Evolutionary conservation across 768 basidiomycete genomes (phyloP).

Genomic region (Amanita jacksonii): DNA sequence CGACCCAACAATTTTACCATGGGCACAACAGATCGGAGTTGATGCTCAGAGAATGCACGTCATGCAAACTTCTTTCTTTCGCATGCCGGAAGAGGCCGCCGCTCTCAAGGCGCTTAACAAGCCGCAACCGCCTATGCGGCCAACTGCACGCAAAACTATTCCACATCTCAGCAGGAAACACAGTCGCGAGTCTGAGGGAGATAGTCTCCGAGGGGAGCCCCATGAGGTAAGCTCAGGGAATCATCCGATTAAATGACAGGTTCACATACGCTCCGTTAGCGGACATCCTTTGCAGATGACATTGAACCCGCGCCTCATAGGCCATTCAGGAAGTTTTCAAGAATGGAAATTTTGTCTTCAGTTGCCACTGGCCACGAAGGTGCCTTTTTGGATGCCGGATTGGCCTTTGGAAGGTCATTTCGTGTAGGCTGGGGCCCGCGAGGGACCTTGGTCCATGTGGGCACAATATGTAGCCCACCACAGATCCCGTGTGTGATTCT

Average conservation of each 20-base stretch:
- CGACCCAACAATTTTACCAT: constrained; percentile 51
- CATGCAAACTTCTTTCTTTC: constrained; percentile 87
- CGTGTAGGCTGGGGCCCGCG: constrained; percentile 86
- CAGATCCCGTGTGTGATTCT: constrained; percentile 38
- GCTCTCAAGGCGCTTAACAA: constrained; percentile 41
- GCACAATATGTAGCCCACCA: constrained; percentile 56
- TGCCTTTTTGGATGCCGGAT: constrained; percentile 67
- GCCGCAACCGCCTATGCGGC: constrained; percentile 19
- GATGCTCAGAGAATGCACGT: constrained; percentile 86
- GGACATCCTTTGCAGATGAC: constrained; percentile 71
- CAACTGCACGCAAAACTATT: constrained; percentile 25
- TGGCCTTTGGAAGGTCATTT: constrained; percentile 81
- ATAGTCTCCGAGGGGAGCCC: constrained; percentile 49
- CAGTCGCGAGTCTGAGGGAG: constrained; percentile 70
- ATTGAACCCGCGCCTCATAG: constrained; percentile 57
- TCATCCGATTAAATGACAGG: no score
- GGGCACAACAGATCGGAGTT: constrained; percentile 67
- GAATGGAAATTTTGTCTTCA: constrained; percentile 62
- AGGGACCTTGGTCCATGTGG: constrained; percentile 67
- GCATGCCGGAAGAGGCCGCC: constrained; percentile 64
- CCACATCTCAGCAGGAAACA: constrained; percentile 51
- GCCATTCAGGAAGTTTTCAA: constrained; percentile 74
- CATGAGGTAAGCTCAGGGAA: constrained; percentile 40
- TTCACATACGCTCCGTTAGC: no score
- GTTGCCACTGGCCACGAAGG: constrained; percentile 56